A percentile compares a stretch with the other conserved stretches of the same genome.
phyloP scores from a whole-genome alignment of 176 grass and related monocot genomes.

The Tillandsia leiboldiana region DNA sequence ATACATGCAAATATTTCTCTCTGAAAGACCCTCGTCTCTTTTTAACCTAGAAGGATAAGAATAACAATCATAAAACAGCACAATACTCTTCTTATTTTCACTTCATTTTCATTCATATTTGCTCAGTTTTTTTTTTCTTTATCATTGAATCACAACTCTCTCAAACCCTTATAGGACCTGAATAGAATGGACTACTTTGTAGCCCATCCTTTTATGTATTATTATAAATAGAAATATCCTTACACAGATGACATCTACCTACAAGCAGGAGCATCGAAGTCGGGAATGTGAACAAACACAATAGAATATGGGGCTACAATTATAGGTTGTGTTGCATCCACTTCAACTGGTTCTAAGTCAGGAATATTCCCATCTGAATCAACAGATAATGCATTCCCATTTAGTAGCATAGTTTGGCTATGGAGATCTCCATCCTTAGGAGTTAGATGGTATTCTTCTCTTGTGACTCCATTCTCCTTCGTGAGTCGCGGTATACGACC shows the following conservation, averaged over 20 bases:
- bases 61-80: too few species aligned
- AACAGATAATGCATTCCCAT: slow-evolving; percentile 48
- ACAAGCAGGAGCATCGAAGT: slow-evolving; percentile 61
- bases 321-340: slow-evolving; percentile 50
- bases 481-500: slow-evolving; percentile 17
- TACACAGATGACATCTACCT: slow-evolving; percentile 22
- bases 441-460: slow-evolving; percentile 90
- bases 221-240: not conserved
- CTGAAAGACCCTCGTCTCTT: too few species aligned
- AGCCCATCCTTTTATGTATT: slow-evolving; percentile 26
- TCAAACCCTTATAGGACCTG: slow-evolving; percentile 40
- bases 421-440: slow-evolving; percentile 62
- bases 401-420: slow-evolving; percentile 81
- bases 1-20: too few species aligned
- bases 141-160: slow-evolving; percentile 36
- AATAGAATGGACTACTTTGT: slow-evolving; percentile 60
- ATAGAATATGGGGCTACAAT: slow-evolving; percentile 67
- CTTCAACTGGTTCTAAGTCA: slow-evolving; percentile 40
- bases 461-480: slow-evolving; percentile 25
- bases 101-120: not conserved
- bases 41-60: too few species aligned
- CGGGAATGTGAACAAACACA: slow-evolving; percentile 72
- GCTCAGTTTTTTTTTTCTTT: slow-evolving; percentile 18
- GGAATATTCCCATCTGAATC: slow-evolving; percentile 57
- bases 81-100: not conserved